Percentiles rank a stretch among this genome's conserved stretches.
phyloP scores from a whole-genome alignment of 495 filamentous ascomycete genomes.

The Friedmanniomyces simplex region DNA sequence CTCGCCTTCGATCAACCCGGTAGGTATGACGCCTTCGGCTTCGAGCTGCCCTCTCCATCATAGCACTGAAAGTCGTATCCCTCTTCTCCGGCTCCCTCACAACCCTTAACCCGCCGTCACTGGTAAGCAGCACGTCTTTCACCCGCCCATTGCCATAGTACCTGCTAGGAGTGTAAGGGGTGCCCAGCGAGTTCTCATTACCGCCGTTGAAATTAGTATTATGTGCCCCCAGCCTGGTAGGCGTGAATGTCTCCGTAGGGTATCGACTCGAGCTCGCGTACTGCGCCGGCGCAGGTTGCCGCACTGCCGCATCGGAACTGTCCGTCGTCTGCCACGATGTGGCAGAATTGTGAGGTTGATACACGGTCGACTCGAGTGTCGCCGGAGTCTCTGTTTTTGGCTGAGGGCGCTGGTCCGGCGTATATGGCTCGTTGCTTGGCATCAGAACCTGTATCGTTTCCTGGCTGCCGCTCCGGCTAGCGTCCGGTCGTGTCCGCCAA shows the following conservation, averaged over 20 bases:
- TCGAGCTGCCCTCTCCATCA: slow-evolving; percentile 47
- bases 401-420: slow-evolving; percentile 9
- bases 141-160: slow-evolving; percentile 1
- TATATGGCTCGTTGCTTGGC: slow-evolving; percentile 21
- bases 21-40: background rate
- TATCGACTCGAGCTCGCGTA: slow-evolving; percentile 16
- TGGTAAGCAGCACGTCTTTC: background rate
- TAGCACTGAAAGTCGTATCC: slow-evolving; percentile 53
- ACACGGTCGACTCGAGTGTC: slow-evolving; percentile 4
- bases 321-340: background rate
- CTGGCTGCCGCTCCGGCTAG: slow-evolving; percentile 14
- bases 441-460: slow-evolving; percentile 34
- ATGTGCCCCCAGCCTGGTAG: slow-evolving; percentile 8
- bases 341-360: background rate
- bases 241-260: slow-evolving; percentile 7
- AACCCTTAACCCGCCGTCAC: slow-evolving; percentile 2
- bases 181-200: background rate
- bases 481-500: background rate
- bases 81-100: slow-evolving; percentile 16
- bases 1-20: background rate
- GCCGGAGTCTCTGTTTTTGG: background rate
- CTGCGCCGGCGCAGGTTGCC: slow-evolving; percentile 7
- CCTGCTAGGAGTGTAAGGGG: slow-evolving; percentile 20
- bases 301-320: background rate
- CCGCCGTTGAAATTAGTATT: background rate